Conservation (phyloP, 345 rosid species). For the Camelina neglecta region DNA sequence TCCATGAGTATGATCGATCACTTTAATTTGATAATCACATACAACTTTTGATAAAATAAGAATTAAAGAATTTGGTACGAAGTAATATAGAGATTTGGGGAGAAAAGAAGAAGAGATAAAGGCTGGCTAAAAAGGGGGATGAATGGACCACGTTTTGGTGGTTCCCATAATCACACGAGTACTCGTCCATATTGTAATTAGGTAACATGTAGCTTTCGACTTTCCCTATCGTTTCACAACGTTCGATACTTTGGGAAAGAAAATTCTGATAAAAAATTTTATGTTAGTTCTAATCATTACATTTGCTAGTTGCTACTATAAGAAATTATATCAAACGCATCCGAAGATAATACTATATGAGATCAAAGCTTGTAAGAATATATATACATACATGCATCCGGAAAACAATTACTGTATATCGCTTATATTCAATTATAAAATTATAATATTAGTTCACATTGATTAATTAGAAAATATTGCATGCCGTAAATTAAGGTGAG, state of each 20-base stretch:
- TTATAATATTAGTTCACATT: too few relatives aligned
- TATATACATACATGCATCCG: neutral
- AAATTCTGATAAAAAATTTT: conserved; percentile 6
- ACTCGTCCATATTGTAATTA: conserved; percentile 30
- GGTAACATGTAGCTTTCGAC: conserved; percentile 45
- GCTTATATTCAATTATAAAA: neutral
- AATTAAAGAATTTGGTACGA: neutral
- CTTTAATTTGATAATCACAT: conserved; percentile 1
- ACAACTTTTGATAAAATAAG: neutral
- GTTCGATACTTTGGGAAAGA: conserved; percentile 37
- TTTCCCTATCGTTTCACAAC: conserved; percentile 21
- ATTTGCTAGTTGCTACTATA: neutral
- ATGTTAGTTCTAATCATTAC: conserved; percentile 14
- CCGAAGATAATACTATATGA: neutral
- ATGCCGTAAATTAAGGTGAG: conserved; percentile 10
- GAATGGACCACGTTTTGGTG: conserved; percentile 47
- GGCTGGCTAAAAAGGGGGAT: conserved; percentile 34
- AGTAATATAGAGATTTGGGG: conserved; percentile 13
- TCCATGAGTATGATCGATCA: conserved; percentile 20
- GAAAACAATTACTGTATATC: too few relatives aligned
- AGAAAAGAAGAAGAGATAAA: conserved; percentile 28
- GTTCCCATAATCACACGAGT: conserved; percentile 48
- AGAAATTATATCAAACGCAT: conserved; percentile 2
- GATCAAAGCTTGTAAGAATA: neutral
- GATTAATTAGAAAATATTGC: neutral